These are phyloP conservation scores for Pterocarpus santalinus DNA, from an alignment of 306 rosid species.

Conservation along the genomic window DNA sequence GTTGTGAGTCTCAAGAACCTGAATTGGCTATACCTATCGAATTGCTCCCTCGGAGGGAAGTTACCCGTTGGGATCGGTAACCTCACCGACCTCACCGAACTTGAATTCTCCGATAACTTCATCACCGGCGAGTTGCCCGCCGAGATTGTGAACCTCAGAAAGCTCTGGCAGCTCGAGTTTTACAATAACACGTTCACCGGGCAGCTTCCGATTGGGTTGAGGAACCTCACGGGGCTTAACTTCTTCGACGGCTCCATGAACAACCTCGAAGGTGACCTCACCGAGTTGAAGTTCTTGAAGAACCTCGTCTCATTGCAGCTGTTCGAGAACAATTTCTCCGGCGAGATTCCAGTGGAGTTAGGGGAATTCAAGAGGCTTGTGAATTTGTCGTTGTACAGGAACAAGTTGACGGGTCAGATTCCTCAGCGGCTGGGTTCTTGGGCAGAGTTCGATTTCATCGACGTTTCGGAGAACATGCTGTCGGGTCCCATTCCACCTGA, in stretches of 20 bases:
- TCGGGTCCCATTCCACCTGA: constrained; percentile 84
- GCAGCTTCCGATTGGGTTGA: constrained; percentile 64
- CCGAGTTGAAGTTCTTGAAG: constrained; percentile 56
- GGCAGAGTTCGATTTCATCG: constrained; percentile 67
- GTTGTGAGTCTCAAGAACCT: constrained; percentile 58
- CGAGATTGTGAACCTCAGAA: constrained; percentile 72
- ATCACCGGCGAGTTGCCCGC: constrained; percentile 73
- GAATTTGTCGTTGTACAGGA: constrained; percentile 69
- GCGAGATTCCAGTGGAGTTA: constrained; percentile 71
- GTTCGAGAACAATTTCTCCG: constrained; percentile 61
- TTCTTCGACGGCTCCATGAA: constrained; percentile 77
- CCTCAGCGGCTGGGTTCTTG: constrained; percentile 82
- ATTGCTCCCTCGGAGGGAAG: constrained; percentile 69
- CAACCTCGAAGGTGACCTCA: constrained; percentile 67
- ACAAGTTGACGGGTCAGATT: constrained; percentile 70
- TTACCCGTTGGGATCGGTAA: constrained; percentile 77
- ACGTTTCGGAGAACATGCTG: constrained; percentile 76
- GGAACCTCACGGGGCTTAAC: constrained; percentile 62
- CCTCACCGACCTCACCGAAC: constrained; percentile 62
- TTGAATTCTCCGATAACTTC: constrained; percentile 69
- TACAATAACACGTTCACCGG: constrained; percentile 70
- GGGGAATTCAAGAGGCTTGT: constrained; percentile 74
- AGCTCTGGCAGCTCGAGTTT: constrained; percentile 79
- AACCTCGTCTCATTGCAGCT: constrained; percentile 72
- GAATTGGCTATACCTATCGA: constrained; percentile 68